Evolutionary conservation across 148 eudicot genomes (phyloP).

Genomic region (Camellia sinensis): DNA sequence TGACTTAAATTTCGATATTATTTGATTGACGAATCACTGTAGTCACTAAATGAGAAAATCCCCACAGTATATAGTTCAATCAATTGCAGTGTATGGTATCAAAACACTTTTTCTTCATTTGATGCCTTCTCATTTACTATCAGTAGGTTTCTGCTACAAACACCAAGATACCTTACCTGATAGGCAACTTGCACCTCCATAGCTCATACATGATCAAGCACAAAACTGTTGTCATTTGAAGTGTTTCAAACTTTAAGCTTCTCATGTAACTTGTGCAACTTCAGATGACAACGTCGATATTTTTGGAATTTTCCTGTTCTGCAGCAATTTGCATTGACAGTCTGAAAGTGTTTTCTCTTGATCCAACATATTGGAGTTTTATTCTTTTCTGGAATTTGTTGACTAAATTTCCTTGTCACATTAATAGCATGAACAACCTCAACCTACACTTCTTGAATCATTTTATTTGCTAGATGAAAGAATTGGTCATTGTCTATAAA

Average conservation of each 20-base stretch:
- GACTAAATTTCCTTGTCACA: not conserved
- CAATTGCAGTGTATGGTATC: too few species aligned
- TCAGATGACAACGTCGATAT: not conserved
- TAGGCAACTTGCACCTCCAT: not conserved
- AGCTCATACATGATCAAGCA: not conserved
- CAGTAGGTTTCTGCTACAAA: not conserved
- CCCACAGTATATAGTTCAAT: too few species aligned
- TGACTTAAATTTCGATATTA: not conserved
- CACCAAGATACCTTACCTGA: not conserved
- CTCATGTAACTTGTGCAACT: not conserved
- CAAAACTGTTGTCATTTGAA: not conserved
- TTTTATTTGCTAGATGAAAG: too few species aligned
- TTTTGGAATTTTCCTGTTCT: not conserved
- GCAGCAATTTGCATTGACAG: not conserved
- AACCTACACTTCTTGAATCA: too few species aligned
- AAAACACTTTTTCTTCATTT: too few species aligned
- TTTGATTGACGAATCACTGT: not conserved
- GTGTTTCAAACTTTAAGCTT: not conserved
- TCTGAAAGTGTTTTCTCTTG: not conserved
- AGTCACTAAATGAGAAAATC: too few species aligned
- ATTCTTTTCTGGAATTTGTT: too few species aligned
- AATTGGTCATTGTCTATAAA: too few species aligned
- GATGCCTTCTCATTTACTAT: too few species aligned
- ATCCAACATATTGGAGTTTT: not conserved
- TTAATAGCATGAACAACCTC: too few species aligned